Evolutionary conservation across 2,329 filamentous ascomycete species (phyloP).

Genomic region (Colletotrichum brevisporum): DNA sequence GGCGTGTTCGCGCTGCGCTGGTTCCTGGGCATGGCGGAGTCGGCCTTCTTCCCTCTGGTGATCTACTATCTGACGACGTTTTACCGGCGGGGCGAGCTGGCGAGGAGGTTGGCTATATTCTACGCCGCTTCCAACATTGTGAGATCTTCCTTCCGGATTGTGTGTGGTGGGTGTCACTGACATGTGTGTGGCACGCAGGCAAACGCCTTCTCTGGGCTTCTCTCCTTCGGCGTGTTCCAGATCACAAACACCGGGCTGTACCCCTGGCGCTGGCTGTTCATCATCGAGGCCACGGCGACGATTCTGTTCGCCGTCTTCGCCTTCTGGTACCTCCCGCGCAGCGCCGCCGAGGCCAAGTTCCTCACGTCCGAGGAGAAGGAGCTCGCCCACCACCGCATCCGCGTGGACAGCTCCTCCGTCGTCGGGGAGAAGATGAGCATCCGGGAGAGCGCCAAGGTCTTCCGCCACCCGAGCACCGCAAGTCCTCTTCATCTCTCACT

Average conservation of each 20-base stretch:
- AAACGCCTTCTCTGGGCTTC: conserved; percentile 36
- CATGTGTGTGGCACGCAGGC: conserved; percentile 4
- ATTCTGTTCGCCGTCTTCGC: conserved; percentile 75
- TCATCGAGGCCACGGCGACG: conserved; percentile 69
- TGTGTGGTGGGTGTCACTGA: no score
- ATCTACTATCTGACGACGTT: conserved; percentile 43
- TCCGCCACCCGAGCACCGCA: conserved; percentile 64
- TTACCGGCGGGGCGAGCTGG: conserved; percentile 40
- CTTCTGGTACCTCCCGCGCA: conserved; percentile 77
- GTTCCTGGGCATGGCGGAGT: conserved; percentile 42
- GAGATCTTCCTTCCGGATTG: not conserved
- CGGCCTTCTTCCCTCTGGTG: conserved; percentile 41
- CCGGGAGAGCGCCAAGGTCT: conserved; percentile 65
- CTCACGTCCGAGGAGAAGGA: conserved; percentile 75
- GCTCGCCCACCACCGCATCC: conserved; percentile 80
- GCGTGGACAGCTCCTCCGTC: conserved; percentile 78
- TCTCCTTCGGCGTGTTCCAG: conserved; percentile 46
- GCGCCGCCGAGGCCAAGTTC: conserved; percentile 75
- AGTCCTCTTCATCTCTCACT: conserved; percentile 54
- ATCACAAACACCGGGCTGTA: conserved; percentile 60
- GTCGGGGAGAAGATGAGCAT: conserved; percentile 68
- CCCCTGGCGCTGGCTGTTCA: conserved; percentile 65
- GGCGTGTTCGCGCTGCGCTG: conserved; percentile 42
- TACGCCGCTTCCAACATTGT: conserved; percentile 42
- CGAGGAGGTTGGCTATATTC: conserved; percentile 40